phyloP scores from a whole-genome alignment of 148 eudicot genomes.

The Rhododendron williamsianum region DNA sequence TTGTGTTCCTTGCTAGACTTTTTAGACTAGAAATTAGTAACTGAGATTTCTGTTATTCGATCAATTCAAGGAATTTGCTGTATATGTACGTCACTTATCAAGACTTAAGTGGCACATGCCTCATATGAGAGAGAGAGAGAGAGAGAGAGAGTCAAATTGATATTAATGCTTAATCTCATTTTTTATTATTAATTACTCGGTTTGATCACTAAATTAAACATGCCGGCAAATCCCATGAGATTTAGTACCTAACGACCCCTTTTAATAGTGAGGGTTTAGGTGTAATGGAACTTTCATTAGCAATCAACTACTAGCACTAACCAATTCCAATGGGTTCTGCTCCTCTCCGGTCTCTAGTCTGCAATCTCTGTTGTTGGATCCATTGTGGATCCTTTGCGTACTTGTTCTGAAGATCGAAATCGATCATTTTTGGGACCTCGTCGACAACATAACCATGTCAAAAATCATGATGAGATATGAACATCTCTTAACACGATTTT shows the following conservation, averaged over 20 bases:
- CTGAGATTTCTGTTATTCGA: not conserved
- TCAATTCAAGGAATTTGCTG: not conserved
- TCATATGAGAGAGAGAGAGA: not conserved
- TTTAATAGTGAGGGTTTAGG: not conserved
- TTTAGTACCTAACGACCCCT: not conserved
- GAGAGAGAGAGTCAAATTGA: not conserved
- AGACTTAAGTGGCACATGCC: not conserved
- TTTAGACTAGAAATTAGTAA: not conserved
- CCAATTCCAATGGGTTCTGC: not conserved
- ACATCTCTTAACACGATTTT: not conserved
- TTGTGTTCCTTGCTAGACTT: too few species aligned
- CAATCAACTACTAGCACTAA: not conserved
- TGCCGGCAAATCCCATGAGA: constrained; percentile 1
- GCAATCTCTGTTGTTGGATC: not conserved
- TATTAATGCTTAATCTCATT: not conserved
- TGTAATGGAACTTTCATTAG: not conserved
- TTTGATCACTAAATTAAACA: not conserved
- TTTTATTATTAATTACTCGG: not conserved
- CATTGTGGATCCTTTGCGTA: not conserved
- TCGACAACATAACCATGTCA: not conserved
- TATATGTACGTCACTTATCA: not conserved
- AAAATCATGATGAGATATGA: not conserved
- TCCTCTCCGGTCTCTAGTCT: not conserved
- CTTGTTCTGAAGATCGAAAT: not conserved
- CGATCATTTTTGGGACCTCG: not conserved